Evolutionary conservation across 805 yeast species (phyloP).

Genomic region (Candida loeiensis): DNA sequence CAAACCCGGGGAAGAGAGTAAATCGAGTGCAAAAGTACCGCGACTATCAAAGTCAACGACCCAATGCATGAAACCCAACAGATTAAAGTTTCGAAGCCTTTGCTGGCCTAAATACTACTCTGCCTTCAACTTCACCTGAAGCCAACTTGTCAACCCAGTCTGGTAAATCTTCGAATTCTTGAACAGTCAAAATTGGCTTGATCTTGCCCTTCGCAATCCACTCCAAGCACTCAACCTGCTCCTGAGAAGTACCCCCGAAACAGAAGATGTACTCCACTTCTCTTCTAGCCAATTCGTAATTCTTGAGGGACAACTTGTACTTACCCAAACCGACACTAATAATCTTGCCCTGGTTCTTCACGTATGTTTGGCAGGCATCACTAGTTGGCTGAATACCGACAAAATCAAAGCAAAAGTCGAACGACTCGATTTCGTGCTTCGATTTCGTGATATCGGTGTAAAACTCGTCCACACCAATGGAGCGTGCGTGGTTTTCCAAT

Average conservation of each 20-base stretch:
- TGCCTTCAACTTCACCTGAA: conserved; percentile 38
- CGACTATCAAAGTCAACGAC: not conserved
- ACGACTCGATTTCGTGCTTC: conserved; percentile 27
- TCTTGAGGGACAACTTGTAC: conserved; percentile 26
- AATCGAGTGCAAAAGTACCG: too few relatives aligned
- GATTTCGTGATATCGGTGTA: conserved; percentile 28
- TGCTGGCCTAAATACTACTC: conserved; percentile 38
- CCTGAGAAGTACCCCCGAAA: conserved; percentile 44
- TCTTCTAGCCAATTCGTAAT: conserved; percentile 37
- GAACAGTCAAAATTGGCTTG: conserved; percentile 31
- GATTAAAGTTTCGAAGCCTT: conserved; percentile 10
- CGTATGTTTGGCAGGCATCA: conserved; percentile 28
- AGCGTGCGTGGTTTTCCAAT: conserved; percentile 23
- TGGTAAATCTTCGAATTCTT: conserved; percentile 34
- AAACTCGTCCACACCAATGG: conserved; percentile 42
- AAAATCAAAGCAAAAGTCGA: conserved; percentile 40
- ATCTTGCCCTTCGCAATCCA: conserved; percentile 40
- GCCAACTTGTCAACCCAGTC: conserved; percentile 31
- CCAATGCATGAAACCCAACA: not conserved
- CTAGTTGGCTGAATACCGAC: conserved; percentile 33
- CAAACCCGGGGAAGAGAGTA: too few relatives aligned
- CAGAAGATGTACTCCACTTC: conserved; percentile 39
- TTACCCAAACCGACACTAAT: conserved; percentile 44
- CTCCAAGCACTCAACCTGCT: conserved; percentile 41
- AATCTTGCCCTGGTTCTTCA: conserved; percentile 35